Evolutionary conservation across 2,329 filamentous ascomycete species (phyloP), one percentile per base, ranked within the genome.

Genomic region (Alternaria burnsii): DNA sequence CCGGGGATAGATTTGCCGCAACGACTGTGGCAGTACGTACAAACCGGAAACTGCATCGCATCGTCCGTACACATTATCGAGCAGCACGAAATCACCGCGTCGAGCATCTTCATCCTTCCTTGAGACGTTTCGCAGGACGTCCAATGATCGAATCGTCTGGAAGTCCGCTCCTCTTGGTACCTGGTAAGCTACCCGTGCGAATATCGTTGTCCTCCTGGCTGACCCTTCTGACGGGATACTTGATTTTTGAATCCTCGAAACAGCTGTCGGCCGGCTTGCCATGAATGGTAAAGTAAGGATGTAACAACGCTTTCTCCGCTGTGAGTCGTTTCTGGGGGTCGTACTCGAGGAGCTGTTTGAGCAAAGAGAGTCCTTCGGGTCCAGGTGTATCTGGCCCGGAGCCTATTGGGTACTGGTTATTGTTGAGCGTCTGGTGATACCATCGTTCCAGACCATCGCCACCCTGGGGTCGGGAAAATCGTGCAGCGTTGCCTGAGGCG

Each of bases 201-300:
- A 98, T 97, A 78, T 98, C 95, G 71, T 97, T 97, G 76, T 97
- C 93, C 73, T 99, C 95, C 71, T 96, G 90, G 70, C 91, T 97
- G 41, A 99, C 94, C 50, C 94, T 87, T 8, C 95, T 86, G 73
- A 93, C 89, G 0, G 95, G 95, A 77, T 99, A 99, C 72, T 95
- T 92, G 64, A 88, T 88, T 79, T 93, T 92, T 53, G 93, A 85
- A 0, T 94, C 93, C 72, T 97, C 93, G 69, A 99, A 99, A 74
- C 93, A 97, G 75, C 97, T 95, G 40, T 88, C 85, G 41, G 86
- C 90, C 18, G 95, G 87, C 61, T 88, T 87, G 22, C 71, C 73
- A 30, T 76, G 72, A 1, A 71, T 89, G 34, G 83, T 86, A 77
- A 99, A 99, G 79, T 97, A 98, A 0, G 91, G 88, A 70, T 97